Evolutionary conservation across 805 yeast species (phyloP).

Genomic region (Maudiozyma barnettii): DNA sequence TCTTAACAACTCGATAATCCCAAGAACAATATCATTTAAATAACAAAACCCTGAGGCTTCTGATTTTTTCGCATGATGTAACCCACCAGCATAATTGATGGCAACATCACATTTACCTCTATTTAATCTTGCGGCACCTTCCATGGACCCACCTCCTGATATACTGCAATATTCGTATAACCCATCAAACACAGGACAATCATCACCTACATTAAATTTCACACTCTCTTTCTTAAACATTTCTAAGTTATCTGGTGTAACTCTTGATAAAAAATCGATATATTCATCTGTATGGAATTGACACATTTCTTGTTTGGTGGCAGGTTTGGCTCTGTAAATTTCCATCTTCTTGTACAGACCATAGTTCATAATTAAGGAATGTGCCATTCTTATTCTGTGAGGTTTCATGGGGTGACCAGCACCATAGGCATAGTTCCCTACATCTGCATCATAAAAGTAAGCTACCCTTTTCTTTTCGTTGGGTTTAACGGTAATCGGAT

Average conservation of each 20-base stretch:
- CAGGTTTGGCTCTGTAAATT: conserved; percentile 93
- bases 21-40: conserved; percentile 85
- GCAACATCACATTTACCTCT: conserved; percentile 89
- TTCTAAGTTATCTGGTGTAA: conserved; percentile 85
- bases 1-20: conserved; percentile 72
- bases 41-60: conserved; percentile 96
- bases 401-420: conserved; percentile 99
- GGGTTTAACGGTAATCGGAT: conserved; percentile 47
- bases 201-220: conserved; percentile 87
- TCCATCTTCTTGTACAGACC: conserved; percentile 96
- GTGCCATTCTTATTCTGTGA: conserved; percentile 97
- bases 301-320: conserved; percentile 95
- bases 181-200: conserved; percentile 92
- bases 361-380: conserved; percentile 91
- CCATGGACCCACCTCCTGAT: conserved; percentile 89
- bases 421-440: conserved; percentile 96
- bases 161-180: conserved; percentile 82
- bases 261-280: conserved; percentile 82
- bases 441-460: conserved; percentile 81
- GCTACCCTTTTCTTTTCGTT: conserved; percentile 52
- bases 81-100: conserved; percentile 92
- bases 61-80: conserved; percentile 90
- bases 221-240: conserved; percentile 79
- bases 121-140: conserved; percentile 79
- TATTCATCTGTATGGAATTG: conserved; percentile 98